Evolutionary conservation across 2,329 filamentous ascomycete genomes (phyloP), one percentile per base, ranked within the genome.

Genomic region (Phialemoniopsis sp.): DNA sequence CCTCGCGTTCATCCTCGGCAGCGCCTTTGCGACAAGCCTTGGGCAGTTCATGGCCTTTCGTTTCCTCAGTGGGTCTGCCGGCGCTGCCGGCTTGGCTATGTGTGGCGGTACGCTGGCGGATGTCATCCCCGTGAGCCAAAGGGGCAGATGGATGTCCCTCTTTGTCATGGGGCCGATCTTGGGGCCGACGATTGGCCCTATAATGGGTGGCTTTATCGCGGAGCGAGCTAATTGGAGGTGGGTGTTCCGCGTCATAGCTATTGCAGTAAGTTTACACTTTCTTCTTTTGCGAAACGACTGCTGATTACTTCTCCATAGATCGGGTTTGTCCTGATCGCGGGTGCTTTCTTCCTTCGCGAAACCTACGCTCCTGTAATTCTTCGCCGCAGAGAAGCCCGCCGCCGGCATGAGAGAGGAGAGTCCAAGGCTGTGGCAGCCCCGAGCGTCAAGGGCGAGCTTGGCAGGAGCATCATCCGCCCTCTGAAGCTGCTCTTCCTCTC

Each of bases 401-500:
- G 76, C 3, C 64, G 63, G 4, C 53, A 49, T 36, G 51, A 56
- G 42, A 66, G 62, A 2, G 58, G 60, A 18, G 66, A 67, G 32
- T 6, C 21, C 21, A 26, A 26, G 21, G 21, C 21, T 10, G 21
- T 26, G 6, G 21, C 21, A 10, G 21, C 21, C 6, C 21, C 21
- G 6, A 26, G 6, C 21, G 21, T 26, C 10, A 10, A 10, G 21
- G 21, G 21, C 10, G 21, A 26, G 10, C 10, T 26, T 26, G 6
- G 21, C 28, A 55, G 56, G 34, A 70, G 74, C 26, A 60, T 81
- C 34, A 36, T 61, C 4, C 68, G 59, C 16, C 66, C 62, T 29
- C 40, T 58, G 16, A 72, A 73, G 48, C 71, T 85, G 52, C 69
- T 85, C 4, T 52, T 80, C 45, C 64, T 63, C 7, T 73, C 66